These are phyloP conservation scores for Cyclotella cryptica DNA, from an alignment of 108 stramenopile genomes.

Conservation along the genomic window DNA sequence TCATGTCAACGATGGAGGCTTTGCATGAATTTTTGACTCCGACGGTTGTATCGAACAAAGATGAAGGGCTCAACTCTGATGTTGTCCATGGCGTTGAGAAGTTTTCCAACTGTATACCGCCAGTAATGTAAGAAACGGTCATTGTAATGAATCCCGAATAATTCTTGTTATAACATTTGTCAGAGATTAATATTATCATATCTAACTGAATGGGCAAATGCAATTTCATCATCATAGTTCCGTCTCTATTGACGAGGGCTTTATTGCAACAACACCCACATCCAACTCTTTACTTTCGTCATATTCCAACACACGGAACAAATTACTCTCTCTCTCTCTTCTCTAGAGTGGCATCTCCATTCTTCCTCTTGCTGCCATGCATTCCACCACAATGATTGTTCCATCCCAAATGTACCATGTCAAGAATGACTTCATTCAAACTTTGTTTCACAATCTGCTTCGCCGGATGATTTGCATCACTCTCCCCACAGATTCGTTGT, in stretches of 20 bases:
- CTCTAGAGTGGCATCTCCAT: conserved; percentile 37
- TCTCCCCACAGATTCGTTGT: no score
- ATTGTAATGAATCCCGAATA: background rate
- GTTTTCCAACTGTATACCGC: conserved; percentile 57
- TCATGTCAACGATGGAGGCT: no score
- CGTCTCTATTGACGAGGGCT: background rate
- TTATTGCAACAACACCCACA: background rate
- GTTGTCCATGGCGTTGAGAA: conserved; percentile 48
- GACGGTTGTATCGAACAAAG: no score
- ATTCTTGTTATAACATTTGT: background rate
- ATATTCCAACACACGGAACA: conserved; percentile 28
- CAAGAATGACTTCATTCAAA: conserved; percentile 36
- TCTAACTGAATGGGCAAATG: no score
- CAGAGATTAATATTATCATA: background rate
- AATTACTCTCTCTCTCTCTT: conserved; percentile 22
- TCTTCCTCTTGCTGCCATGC: no score
- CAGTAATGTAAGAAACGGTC: conserved; percentile 8
- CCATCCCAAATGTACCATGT: conserved; percentile 54
- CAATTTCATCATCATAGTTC: no score
- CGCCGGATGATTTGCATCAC: no score
- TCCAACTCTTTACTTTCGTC: conserved; percentile 24
- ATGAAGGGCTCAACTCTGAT: conserved; percentile 30
- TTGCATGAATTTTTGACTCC: no score
- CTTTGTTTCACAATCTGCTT: no score
- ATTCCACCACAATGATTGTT: conserved; percentile 58